Evolutionary conservation across 768 basidiomycete genomes (phyloP).

Genomic region (Gelatoporia subvermispora): DNA sequence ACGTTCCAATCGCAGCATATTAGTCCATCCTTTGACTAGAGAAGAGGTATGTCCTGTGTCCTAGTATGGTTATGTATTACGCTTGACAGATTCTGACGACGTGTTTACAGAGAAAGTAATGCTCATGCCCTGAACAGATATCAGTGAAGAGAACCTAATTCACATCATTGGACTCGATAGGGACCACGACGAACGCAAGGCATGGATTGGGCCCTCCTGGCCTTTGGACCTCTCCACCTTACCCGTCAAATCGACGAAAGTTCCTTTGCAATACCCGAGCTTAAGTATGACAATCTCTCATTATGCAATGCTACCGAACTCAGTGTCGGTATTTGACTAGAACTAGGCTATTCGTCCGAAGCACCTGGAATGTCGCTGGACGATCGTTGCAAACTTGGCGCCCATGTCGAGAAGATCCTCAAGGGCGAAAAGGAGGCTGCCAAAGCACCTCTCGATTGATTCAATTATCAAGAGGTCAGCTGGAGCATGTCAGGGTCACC

Average conservation of each 20-base stretch:
- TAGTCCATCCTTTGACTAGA: constrained; percentile 70
- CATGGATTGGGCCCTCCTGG: constrained; percentile 72
- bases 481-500: too few species aligned
- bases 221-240: constrained; percentile 60
- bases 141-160: too few species aligned
- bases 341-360: constrained; percentile 64
- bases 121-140: too few species aligned
- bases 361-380: constrained; percentile 48
- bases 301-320: not conserved
- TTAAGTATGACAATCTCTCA: constrained; percentile 11
- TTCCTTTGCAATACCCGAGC: constrained; percentile 68
- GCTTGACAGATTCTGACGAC: not conserved
- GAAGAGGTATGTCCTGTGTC: constrained; percentile 49
- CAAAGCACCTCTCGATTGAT: constrained; percentile 41
- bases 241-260: constrained; percentile 41
- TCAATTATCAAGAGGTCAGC: not conserved
- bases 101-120: not conserved
- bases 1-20: constrained; percentile 42
- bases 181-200: constrained; percentile 64
- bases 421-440: constrained; percentile 65
- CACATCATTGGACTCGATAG: constrained; percentile 37
- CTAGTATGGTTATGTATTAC: not conserved
- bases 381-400: constrained; percentile 56
- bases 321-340: constrained; percentile 32
- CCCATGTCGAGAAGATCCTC: constrained; percentile 55